phyloP scores from a whole-genome alignment of 176 grass and related monocot genomes.

The Otatea glauca region DNA sequence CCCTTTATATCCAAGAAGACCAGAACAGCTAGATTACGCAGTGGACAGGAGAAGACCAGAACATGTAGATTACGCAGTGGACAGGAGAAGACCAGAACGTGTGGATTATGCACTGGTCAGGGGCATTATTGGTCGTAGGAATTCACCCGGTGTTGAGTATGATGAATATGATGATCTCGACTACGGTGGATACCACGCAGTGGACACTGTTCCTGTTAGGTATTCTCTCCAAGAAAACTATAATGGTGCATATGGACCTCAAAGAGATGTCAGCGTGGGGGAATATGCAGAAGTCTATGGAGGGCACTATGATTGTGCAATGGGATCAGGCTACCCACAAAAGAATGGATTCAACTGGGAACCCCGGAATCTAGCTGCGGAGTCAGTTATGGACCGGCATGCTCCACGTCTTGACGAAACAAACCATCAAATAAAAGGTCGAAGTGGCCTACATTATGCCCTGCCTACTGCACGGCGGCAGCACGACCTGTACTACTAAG shows the following conservation, averaged over 20 bases:
- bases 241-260: not conserved
- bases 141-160: not conserved
- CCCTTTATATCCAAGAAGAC: not conserved
- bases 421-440: slow-evolving; percentile 40
- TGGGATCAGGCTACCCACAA: not conserved
- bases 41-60: not conserved
- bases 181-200: not conserved
- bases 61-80: not conserved
- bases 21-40: not conserved
- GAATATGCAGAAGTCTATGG: not conserved
- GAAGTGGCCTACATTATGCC: slow-evolving; percentile 29
- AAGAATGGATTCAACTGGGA: not conserved
- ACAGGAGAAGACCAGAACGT: not conserved
- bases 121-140: not conserved
- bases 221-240: not conserved
- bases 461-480: not conserved
- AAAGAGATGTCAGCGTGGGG: not conserved
- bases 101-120: too few species aligned
- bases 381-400: slow-evolving; percentile 35
- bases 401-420: slow-evolving; percentile 43
- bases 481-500: too few species aligned
- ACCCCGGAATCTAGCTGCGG: not conserved
- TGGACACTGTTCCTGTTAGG: not conserved
- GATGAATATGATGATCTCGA: not conserved
- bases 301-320: not conserved